Base-by-base conservation (phyloP, 108 stramenopile genomes). In the Skeletonema tropicum region DNA sequence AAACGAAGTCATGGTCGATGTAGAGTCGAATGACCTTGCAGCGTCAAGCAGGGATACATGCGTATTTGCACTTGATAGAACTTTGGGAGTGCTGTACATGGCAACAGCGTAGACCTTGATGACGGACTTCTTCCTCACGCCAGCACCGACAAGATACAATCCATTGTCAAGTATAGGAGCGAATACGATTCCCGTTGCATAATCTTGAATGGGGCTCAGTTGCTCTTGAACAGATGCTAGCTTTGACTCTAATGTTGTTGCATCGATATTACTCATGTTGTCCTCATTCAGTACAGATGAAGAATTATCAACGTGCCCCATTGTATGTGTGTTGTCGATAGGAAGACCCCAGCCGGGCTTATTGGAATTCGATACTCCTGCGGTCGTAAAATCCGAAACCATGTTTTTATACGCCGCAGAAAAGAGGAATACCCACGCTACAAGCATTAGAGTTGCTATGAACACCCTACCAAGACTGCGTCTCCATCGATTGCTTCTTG, bases 31-130 rank as follows among this genome's bases (percentile, higher is more conserved):
- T 52, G 78, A 76, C 29, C 87, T 73, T 29, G 86, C 74, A 8
- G 88, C 74, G 10, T 72, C 60, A 13, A 87, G 72, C 21, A 93
- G 87, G 29, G 85, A 59, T 25, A 76, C 58, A n/a, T 57, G 48
- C 36, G 73, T 45, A 5, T 86, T 83, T 52, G 91, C 55, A 5
- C 57, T 61, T 1, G 73, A 39, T 17, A 86, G 83, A 9, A 77
- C 69, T n/a, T 87, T 84, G 30, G 77, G 57, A 10, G 71, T 72
- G 3, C 85, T 75, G 67, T 94, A 94, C 89, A 92, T 87, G 10
- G 89, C 93, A 21, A 94, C 90, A 39, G 86, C 84, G 67, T 94
- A 94, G 14, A 94, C 85, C 71, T 92, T 92, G 68, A 92, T 92
- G 19, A 89, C 89, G 17, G 89, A 89, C 73, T 93, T 93, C 65